Conservation (phyloP, 2,329 filamentous ascomycete genomes). For the Colletotrichum paranaense region DNA sequence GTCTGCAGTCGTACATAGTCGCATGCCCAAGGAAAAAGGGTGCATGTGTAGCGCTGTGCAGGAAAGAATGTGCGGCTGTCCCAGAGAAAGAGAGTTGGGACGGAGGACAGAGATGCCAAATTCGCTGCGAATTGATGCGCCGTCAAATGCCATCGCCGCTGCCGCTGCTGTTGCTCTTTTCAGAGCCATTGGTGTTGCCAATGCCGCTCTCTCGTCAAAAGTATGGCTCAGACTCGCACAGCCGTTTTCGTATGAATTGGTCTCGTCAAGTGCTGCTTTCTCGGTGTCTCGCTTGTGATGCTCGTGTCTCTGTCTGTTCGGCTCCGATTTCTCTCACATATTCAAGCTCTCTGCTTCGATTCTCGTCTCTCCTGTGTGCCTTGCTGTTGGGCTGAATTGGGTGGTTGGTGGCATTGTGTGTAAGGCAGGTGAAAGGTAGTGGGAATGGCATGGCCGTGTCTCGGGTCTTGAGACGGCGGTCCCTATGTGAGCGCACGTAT, state of each 20-base stretch:
- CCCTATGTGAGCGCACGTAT: slow-evolving; percentile 3
- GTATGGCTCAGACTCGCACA: not conserved
- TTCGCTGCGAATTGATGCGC: not conserved
- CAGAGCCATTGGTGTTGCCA: not conserved
- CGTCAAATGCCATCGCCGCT: not conserved
- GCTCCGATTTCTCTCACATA: not conserved
- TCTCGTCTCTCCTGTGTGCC: not conserved
- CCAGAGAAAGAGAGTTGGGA: not conserved
- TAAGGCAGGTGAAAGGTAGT: not conserved
- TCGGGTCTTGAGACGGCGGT: slow-evolving; percentile 10
- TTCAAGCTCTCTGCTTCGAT: not conserved
- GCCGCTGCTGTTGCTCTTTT: not conserved
- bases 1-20: slow-evolving; percentile 15
- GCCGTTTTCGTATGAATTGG: slow-evolving; percentile 25
- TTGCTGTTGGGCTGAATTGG: not conserved
- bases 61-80: slow-evolving; percentile 1
- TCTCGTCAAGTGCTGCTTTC: not conserved
- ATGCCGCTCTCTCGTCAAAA: not conserved
- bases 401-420: not conserved
- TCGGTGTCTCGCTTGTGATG: not conserved
- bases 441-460: slow-evolving; percentile 5
- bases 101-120: slow-evolving; percentile 16
- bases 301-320: not conserved
- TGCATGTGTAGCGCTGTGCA: slow-evolving; percentile 25
- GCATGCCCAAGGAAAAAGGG: slow-evolving; percentile 19